Percentiles rank a stretch among this genome's conserved stretches.
These are phyloP conservation scores for Saccharomycopsis babjevae DNA, from an alignment of 805 yeast species.

Conservation along the genomic window DNA sequence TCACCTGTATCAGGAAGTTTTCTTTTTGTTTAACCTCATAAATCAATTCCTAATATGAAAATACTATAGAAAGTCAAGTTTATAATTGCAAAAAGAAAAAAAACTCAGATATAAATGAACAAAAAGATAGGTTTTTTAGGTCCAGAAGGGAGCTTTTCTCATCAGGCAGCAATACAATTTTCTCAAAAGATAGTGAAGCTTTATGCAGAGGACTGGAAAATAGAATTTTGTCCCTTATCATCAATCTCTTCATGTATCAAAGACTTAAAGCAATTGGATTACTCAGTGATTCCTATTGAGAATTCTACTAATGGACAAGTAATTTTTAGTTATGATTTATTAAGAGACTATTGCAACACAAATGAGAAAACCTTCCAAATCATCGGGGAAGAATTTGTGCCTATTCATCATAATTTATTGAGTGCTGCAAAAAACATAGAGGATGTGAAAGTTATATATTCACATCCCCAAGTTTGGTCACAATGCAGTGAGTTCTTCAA, in stretches of 20 bases:
- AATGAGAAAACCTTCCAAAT: constrained; percentile 36
- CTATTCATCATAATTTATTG: constrained; percentile 70
- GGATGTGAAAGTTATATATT: constrained; percentile 50
- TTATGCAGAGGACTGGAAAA: constrained; percentile 21
- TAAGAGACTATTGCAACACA: constrained; percentile 47
- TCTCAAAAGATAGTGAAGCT: constrained; percentile 19
- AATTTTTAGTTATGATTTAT: constrained; percentile 69
- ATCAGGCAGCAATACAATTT: constrained; percentile 39
- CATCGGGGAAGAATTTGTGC: constrained; percentile 71
- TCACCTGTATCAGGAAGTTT: no score
- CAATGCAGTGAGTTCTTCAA: constrained; percentile 58
- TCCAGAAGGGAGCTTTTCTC: constrained; percentile 88
- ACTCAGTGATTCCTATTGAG: constrained; percentile 80
- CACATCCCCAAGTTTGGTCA: constrained; percentile 99
- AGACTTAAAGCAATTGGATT: constrained; percentile 43
- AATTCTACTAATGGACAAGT: constrained; percentile 95
- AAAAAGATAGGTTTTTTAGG: constrained; percentile 66
- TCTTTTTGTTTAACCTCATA: no score
- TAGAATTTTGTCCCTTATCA: constrained; percentile 23
- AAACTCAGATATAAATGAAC: neutral
- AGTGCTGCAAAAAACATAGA: constrained; percentile 35
- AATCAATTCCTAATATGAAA: no score
- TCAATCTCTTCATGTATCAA: constrained; percentile 56
- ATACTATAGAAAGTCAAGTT: no score
- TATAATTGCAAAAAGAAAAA: no score